Conservation (phyloP, 1,284 basidiomycete genomes). For the Papiliotrema fonsecae region DNA sequence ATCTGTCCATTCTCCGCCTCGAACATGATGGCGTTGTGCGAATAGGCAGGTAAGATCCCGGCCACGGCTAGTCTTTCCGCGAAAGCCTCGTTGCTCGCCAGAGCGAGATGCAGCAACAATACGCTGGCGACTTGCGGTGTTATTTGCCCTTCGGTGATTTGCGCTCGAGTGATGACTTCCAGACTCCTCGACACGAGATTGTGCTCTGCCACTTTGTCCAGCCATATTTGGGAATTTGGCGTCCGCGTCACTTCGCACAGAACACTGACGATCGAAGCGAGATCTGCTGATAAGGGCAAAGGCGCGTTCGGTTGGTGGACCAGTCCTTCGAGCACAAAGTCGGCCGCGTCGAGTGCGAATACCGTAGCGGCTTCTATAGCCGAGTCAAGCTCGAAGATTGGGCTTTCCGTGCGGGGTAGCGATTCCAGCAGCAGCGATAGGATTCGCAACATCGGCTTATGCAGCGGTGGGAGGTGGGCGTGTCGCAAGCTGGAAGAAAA, state of each 20-base stretch:
- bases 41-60: conserved; percentile 74
- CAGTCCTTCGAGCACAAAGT: conserved; percentile 33
- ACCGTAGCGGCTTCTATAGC: conserved; percentile 25
- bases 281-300: conserved; percentile 11
- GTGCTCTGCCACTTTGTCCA: conserved; percentile 72
- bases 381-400: conserved; percentile 8
- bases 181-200: conserved; percentile 73
- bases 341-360: conserved; percentile 37
- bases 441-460: conserved; percentile 71
- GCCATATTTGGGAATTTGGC: conserved; percentile 53
- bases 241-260: conserved; percentile 33
- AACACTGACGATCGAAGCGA: conserved; percentile 34
- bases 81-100: conserved; percentile 69
- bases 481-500: conserved; percentile 73
- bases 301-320: conserved; percentile 11
- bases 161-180: conserved; percentile 63
- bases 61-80: conserved; percentile 82
- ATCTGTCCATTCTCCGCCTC: conserved; percentile 70
- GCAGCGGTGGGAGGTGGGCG: conserved; percentile 63
- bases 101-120: conserved; percentile 75
- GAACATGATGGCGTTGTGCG: conserved; percentile 71
- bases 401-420: conserved; percentile 2
- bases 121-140: conserved; percentile 67
- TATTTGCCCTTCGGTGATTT: conserved; percentile 22
- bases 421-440: conserved; percentile 67